Evolutionary conservation across 2,329 filamentous ascomycete species (phyloP).

Genomic region (Pseudopyrenochaeta lycopersici): DNA sequence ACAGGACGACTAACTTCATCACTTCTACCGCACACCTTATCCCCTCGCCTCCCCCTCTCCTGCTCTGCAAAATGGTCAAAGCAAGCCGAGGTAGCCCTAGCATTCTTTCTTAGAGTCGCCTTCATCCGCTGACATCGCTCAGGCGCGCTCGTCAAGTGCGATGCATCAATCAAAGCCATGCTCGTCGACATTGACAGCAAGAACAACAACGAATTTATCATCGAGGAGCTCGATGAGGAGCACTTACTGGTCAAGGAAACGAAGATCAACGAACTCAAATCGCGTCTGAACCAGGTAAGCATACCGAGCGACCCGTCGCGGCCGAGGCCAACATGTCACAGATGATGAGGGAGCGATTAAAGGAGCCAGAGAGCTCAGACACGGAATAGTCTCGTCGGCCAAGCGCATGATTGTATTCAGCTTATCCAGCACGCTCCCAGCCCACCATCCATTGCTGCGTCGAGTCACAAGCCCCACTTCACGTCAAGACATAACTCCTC

Average conservation of each 20-base stretch:
- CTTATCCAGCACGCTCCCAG: background rate
- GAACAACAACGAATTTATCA: constrained; percentile 74
- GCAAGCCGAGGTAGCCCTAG: constrained; percentile 61
- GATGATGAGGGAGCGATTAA: constrained; percentile 49
- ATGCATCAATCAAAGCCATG: constrained; percentile 88
- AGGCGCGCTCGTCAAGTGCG: constrained; percentile 81
- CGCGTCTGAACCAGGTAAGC: constrained; percentile 71
- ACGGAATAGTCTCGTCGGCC: constrained; percentile 32
- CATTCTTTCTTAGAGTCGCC: background rate
- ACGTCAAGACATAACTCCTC: background rate
- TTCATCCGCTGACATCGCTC: constrained; percentile 5
- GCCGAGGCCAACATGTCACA: constrained; percentile 21
- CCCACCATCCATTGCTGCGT: background rate
- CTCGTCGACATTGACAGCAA: constrained; percentile 78
- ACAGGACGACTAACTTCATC: constrained; percentile 16
- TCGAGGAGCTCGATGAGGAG: constrained; percentile 81
- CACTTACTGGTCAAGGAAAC: constrained; percentile 78
- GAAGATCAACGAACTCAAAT: constrained; percentile 74
- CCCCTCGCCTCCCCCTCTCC: constrained; percentile 8
- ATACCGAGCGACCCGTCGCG: background rate
- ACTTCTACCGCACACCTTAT: constrained; percentile 3
- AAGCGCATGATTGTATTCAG: background rate
- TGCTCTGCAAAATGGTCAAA: constrained; percentile 60
- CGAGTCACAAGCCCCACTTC: background rate
- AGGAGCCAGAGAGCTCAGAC: constrained; percentile 48